Base-by-base conservation (phyloP, 2,329 filamentous ascomycete species). In the Verticillium isaacii region DNA sequence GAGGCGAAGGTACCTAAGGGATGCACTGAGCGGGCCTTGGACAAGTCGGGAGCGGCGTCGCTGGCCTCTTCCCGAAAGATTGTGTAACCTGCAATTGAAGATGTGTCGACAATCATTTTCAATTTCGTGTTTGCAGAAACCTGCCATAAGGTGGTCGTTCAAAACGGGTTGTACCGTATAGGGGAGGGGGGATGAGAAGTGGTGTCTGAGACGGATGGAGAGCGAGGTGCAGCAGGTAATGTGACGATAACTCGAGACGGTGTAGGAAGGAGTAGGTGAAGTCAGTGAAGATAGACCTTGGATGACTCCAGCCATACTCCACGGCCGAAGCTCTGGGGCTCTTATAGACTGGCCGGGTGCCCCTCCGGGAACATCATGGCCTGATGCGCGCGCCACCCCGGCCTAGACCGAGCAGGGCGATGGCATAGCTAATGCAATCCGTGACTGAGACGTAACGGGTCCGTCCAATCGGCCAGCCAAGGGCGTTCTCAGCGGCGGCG, bases 81-180 rank as follows among this genome's bases (percentile, higher is more conserved):
- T 63, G 75, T 77, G 72, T 80, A 80, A 59, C 78, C 78, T 66
- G 78, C 70, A 70, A 80, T 76, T 65, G 74, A 74, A 64, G 72
- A 72, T 63, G 76, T 78, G 70, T 80, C 78, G 68, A 66, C 66
- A 71, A 74, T 75, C 75, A 77, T 77, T 70, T 60, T 76, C 70
- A 77, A 67, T 32, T 58, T 58, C 57, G 57, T 58, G 57, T 50
- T 58, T 58, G 57, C 57, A 58, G 37, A 45, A 58, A 58, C 57
- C 57, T 58, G 57, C 57, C 57, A 58, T 58, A 58, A 58, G 57
- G 57, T 58, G 57, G 57, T 32, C 12, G 55, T 57, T 23, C 55
- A 36, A 36, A 36, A 57, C 32, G 55, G 32, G n/a, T 36, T 9
- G 17, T 37, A 36, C 55, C 55, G 55, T 57, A 36, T 37, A 17